A percentile compares a stretch with the other conserved stretches of the same genome.
Evolutionary conservation across 805 yeast genomes (phyloP).

Genomic region (Barnettozyma sucrosica): DNA sequence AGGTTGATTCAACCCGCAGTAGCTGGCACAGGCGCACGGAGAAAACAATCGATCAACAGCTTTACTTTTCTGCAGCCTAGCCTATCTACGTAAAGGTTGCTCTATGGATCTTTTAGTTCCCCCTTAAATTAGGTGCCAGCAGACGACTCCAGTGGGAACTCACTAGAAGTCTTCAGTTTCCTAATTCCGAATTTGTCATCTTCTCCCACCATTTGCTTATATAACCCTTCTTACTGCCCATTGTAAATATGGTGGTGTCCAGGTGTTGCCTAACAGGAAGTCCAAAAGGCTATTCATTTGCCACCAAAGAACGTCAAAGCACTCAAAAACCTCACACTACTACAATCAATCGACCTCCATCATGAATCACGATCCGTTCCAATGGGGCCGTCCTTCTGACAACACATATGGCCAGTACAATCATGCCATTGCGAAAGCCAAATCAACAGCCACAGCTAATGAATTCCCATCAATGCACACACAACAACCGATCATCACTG

Average conservation of each 20-base stretch:
- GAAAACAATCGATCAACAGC: no score
- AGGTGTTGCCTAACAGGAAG: neutral
- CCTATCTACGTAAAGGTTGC: no score
- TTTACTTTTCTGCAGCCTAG: no score
- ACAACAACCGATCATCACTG: slow-evolving; percentile 92
- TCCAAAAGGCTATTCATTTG: neutral
- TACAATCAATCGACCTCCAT: slow-evolving; percentile 1
- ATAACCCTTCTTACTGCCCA: no score
- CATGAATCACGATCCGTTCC: slow-evolving; percentile 93
- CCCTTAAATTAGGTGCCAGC: no score
- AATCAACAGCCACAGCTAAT: slow-evolving; percentile 4
- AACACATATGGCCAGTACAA: slow-evolving; percentile 79
- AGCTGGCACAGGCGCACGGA: no score
- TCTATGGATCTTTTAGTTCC: no score
- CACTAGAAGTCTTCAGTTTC: no score
- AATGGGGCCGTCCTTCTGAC: slow-evolving; percentile 94
- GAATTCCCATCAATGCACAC: slow-evolving; percentile 77
- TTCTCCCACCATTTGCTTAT: neutral
- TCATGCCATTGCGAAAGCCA: slow-evolving; percentile 63
- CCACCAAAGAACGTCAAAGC: neutral
- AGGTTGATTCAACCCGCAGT: no score
- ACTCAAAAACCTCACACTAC: neutral
- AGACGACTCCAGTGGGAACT: no score
- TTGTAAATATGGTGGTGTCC: neutral
- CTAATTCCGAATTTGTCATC: neutral